A percentile compares a stretch with the other conserved stretches of the same genome.
phyloP scores from a whole-genome alignment of 2,329 filamentous ascomycete species.

The Trichothecium sympodiale region DNA sequence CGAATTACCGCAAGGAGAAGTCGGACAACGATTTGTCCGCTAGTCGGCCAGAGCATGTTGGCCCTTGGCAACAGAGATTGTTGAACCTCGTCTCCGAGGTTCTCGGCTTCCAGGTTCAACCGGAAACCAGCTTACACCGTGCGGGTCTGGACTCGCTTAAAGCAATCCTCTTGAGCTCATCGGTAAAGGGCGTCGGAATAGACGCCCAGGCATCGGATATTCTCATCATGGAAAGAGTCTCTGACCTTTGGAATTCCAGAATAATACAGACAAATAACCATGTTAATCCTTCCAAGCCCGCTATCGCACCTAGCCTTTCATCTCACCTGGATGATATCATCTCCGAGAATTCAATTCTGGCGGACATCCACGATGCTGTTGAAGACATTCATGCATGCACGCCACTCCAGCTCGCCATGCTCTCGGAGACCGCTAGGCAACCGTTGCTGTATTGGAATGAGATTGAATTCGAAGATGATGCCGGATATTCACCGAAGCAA shows the following conservation, averaged over 20 bases:
- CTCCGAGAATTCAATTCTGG: conserved; percentile 7
- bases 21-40: neutral
- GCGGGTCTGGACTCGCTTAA: conserved; percentile 51
- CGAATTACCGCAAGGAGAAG: conserved; percentile 25
- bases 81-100: conserved; percentile 24
- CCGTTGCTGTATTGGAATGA: conserved; percentile 65
- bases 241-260: conserved; percentile 13
- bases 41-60: neutral
- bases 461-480: conserved; percentile 50
- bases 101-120: conserved; percentile 24
- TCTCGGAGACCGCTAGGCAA: conserved; percentile 57
- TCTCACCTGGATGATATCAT: conserved; percentile 6
- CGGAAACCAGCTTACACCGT: conserved; percentile 33
- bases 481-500: conserved; percentile 17
- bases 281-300: neutral
- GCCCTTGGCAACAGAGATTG: conserved; percentile 3
- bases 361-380: conserved; percentile 13
- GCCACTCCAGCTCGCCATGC: conserved; percentile 67
- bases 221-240: conserved; percentile 40
- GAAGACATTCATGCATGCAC: conserved; percentile 52
- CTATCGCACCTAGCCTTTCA: no score
- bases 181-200: conserved; percentile 46
- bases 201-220: conserved; percentile 48
- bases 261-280: neutral
- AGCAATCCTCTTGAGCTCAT: conserved; percentile 42